These are phyloP conservation scores for Chlamydomonas urium DNA, from an alignment of 139 green algal species.

Conservation along the genomic window DNA sequence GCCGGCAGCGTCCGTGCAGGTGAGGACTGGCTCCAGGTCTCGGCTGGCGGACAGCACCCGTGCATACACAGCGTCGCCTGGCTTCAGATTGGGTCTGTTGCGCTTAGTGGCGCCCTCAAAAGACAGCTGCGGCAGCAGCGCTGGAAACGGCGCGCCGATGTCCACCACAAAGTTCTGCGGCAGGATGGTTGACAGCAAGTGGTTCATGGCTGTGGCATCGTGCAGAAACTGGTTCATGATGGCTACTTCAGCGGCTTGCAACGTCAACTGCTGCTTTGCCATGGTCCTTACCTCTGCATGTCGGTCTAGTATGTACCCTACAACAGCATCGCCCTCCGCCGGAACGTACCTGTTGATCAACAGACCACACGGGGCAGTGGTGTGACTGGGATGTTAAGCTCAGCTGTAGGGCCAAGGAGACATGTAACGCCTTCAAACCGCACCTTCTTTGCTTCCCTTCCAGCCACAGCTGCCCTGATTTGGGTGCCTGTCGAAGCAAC, in stretches of 20 bases:
- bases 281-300: conserved; percentile 65
- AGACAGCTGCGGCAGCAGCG: conserved; percentile 64
- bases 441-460: conserved; percentile 67
- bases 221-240: too few relatives aligned
- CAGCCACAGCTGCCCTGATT: conserved; percentile 67
- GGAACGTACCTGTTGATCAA: conserved; percentile 86
- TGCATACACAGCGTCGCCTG: conserved; percentile 73
- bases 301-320: conserved; percentile 66
- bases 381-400: too few relatives aligned
- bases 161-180: conserved; percentile 71
- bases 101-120: conserved; percentile 80
- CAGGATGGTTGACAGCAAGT: too few relatives aligned
- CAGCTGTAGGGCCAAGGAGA: too few relatives aligned
- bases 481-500: conserved; percentile 48
- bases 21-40: conserved; percentile 65
- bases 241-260: too few relatives aligned
- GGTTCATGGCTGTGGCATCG: too few relatives aligned
- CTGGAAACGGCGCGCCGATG: conserved; percentile 62
- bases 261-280: too few relatives aligned
- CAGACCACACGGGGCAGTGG: too few relatives aligned
- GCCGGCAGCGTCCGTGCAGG: conserved; percentile 61
- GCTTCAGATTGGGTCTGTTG: conserved; percentile 70
- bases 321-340: conserved; percentile 58
- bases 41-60: conserved; percentile 57
- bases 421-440: too few relatives aligned